Base-by-base conservation (phyloP, 1,139 yeast species). In the Maudiozyma humilis region DNA sequence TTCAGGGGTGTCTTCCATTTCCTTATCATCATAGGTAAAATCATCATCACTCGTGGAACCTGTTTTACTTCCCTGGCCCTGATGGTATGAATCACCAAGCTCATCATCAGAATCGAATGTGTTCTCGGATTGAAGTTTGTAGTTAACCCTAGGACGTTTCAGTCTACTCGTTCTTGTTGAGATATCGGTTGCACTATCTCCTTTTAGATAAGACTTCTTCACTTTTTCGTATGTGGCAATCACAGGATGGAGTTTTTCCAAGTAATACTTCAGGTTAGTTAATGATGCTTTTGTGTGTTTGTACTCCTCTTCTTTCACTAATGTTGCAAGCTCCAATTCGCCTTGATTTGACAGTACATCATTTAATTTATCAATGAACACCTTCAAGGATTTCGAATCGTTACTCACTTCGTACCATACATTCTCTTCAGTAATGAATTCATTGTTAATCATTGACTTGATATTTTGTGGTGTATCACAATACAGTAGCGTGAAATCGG, bases 351-450 rank as follows among this genome's bases (percentile, higher is more conserved):
- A 13, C 4, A 43, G 7, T 12, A 33, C 5, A 29, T 44, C 45
- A 8, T 54, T 53, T 31, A 59, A 41, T 14, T 49, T 43, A 16
- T 7, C n/a, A 13, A 58, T 45, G n/a, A 60, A 58, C 18, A 44
- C 47, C 17, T 47, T 45, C 25, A 59, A 42, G 7, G 61, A 50
- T 17, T 42, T 44, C 7, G 53, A 39, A 40, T 59, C 56, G 42
- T 51, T 44, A 30, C 57, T 48, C 41, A 60, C 45, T 44, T 58
- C 61, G 41, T 47, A 59, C 64, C 64, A 60, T 42, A 56, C 55
- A 17, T 38, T 44, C 25, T 46, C 44, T 7, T 44, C 40, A 7
- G 40, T 25, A 18, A 34, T 36, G 25, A 30, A 18, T 6, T 47
- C 29, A 1, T 49, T 47, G 7, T 38, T 42, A n/a, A 47, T 41